Evolutionary conservation across 805 yeast genomes (phyloP).

Genomic region (Diddensiella caesifluorescens): DNA sequence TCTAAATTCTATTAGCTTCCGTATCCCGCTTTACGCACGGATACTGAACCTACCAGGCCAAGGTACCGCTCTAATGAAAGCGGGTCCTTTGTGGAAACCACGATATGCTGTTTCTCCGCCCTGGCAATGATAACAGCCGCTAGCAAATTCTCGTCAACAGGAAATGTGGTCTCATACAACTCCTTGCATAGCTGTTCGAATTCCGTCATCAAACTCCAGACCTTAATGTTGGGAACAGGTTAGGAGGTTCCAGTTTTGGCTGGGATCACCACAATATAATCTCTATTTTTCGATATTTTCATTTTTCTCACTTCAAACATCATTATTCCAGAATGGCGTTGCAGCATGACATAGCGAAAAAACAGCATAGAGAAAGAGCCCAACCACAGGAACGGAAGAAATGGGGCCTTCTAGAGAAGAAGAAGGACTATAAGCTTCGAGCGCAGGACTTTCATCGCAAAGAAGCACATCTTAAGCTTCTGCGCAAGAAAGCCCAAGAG

Average conservation of each 20-base stretch:
- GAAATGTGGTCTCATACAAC: constrained; percentile 4
- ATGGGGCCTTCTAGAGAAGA: constrained; percentile 88
- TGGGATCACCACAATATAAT: no score
- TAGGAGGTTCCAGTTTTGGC: no score
- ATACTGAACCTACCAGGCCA: not conserved
- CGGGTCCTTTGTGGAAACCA: constrained; percentile 8
- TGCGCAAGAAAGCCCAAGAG: constrained; percentile 63
- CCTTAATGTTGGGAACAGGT: no score
- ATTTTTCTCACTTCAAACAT: not conserved
- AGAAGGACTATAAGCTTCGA: constrained; percentile 70
- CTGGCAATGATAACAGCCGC: constrained; percentile 15
- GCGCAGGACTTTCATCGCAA: constrained; percentile 61
- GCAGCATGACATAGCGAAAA: constrained; percentile 82
- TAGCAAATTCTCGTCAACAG: constrained; percentile 15
- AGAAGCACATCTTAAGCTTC: constrained; percentile 56
- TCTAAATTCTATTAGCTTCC: not conserved
- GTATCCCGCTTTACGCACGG: not conserved
- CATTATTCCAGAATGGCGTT: constrained; percentile 6
- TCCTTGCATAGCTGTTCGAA: constrained; percentile 15
- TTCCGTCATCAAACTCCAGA: constrained; percentile 8
- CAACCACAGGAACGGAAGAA: constrained; percentile 71
- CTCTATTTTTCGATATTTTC: no score
- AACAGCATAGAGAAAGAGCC: constrained; percentile 91
- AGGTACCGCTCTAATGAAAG: constrained; percentile 1
- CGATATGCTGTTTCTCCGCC: constrained; percentile 10